A percentile compares a stretch with the other conserved stretches of the same genome.
Evolutionary conservation across 169 alveolate genomes (phyloP).

Genomic region (Plasmodium yoelii): DNA sequence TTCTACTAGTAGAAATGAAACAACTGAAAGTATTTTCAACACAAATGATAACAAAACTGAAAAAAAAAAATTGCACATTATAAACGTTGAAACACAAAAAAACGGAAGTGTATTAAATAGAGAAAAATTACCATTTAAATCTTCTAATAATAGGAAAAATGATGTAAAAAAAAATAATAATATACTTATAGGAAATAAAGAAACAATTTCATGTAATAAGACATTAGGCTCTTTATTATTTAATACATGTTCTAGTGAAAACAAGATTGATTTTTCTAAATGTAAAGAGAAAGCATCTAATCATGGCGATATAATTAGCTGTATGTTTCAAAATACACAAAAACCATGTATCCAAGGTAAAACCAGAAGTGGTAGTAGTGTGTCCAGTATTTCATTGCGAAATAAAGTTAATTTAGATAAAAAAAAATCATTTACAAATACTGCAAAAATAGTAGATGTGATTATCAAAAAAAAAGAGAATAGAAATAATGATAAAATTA

Average conservation of each 20-base stretch:
- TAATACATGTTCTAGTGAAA: slow-evolving; percentile 1
- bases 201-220: neutral
- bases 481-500: neutral
- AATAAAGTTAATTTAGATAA: no score
- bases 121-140: neutral
- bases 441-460: neutral
- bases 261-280: neutral
- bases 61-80: neutral
- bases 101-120: neutral
- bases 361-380: slow-evolving; percentile 2
- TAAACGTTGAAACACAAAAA: neutral
- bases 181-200: neutral
- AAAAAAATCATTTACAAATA: no score
- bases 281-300: neutral
- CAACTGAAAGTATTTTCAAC: no score
- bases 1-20: no score
- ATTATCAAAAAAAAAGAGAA: neutral
- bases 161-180: neutral
- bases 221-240: neutral
- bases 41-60: no score
- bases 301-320: neutral
- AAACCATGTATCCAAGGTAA: no score
- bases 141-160: neutral
- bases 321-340: no score
- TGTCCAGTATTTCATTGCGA: neutral